Evolutionary conservation across 768 basidiomycete species (phyloP).

Genomic region (Mycena chlorophos): DNA sequence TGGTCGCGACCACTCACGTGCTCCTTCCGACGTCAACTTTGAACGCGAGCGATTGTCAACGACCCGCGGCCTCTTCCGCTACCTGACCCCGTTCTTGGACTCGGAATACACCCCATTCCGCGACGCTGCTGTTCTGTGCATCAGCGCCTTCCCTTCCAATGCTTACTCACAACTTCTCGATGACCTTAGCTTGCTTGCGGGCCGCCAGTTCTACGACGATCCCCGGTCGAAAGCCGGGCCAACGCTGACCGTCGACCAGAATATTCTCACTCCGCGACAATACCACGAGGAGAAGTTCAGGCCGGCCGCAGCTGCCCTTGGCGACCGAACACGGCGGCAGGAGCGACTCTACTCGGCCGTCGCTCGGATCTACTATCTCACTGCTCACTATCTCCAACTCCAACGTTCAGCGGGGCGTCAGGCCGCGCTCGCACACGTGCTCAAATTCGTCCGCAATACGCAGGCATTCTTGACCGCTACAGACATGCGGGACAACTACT

Average conservation of each 20-base stretch:
- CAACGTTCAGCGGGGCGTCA: constrained; percentile 68
- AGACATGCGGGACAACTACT: constrained; percentile 72
- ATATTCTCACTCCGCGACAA: constrained; percentile 50
- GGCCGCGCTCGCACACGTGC: constrained; percentile 72
- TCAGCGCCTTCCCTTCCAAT: constrained; percentile 79
- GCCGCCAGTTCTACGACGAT: constrained; percentile 84
- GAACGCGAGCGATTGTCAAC: constrained; percentile 83
- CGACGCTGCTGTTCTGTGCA: constrained; percentile 83
- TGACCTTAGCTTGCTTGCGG: constrained; percentile 76
- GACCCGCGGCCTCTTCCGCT: constrained; percentile 79
- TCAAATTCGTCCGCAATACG: constrained; percentile 85
- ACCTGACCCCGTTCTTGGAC: constrained; percentile 83
- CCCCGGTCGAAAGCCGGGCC: constrained; percentile 45
- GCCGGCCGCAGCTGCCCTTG: constrained; percentile 40
- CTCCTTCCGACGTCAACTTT: constrained; percentile 70
- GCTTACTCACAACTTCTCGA: constrained; percentile 82
- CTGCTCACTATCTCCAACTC: constrained; percentile 73
- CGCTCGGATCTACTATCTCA: constrained; percentile 85
- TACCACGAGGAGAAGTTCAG: constrained; percentile 66
- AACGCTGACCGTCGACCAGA: constrained; percentile 39
- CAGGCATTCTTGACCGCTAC: constrained; percentile 72
- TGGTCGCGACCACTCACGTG: constrained; percentile 68
- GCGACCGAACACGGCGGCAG: constrained; percentile 66
- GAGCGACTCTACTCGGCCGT: constrained; percentile 83
- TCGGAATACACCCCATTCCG: constrained; percentile 83